Percentiles rank a stretch among this genome's conserved stretches.
These are phyloP conservation scores for Epichloe hybrida DNA, from an alignment of 2,329 filamentous ascomycete genomes.

Conservation along the genomic window DNA sequence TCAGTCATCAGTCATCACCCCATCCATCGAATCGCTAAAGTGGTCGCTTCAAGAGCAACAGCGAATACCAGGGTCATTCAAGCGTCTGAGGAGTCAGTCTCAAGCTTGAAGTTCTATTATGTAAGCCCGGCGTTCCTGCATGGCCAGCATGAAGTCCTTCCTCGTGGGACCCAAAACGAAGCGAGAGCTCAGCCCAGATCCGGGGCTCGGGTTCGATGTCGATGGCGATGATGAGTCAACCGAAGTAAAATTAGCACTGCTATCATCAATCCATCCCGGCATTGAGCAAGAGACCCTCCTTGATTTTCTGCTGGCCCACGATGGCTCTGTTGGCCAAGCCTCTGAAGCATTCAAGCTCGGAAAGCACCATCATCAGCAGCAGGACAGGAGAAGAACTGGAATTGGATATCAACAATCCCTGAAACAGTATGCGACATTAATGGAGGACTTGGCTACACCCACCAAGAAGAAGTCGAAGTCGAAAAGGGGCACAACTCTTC, in stretches of 20 bases:
- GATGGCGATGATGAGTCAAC: slow-evolving; percentile 47
- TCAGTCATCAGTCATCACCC: no score
- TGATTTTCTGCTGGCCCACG: slow-evolving; percentile 62
- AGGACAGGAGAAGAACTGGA: slow-evolving; percentile 21
- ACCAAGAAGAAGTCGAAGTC: slow-evolving; percentile 42
- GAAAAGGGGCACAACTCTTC: slow-evolving; percentile 68
- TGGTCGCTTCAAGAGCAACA: background rate
- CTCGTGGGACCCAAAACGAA: slow-evolving; percentile 33
- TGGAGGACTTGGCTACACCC: slow-evolving; percentile 6
- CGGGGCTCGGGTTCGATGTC: slow-evolving; percentile 12
- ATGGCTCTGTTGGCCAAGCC: slow-evolving; percentile 61
- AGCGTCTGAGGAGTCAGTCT: background rate
- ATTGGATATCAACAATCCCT: slow-evolving; percentile 52
- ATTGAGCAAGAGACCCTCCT: slow-evolving; percentile 55
- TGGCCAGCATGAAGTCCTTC: slow-evolving; percentile 40
- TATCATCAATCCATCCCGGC: slow-evolving; percentile 62
- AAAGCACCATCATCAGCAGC: slow-evolving; percentile 1
- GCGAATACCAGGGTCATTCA: background rate
- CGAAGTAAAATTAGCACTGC: slow-evolving; percentile 73
- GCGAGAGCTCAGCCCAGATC: slow-evolving; percentile 26
- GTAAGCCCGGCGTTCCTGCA: background rate
- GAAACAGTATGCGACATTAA: slow-evolving; percentile 30
- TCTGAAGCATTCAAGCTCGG: slow-evolving; percentile 37
- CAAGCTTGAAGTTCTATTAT: background rate
- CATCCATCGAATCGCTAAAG: background rate